Percentiles rank a stretch among this genome's conserved stretches.
These are phyloP conservation scores for Boletus patriciae DNA, from an alignment of 768 basidiomycete genomes.

Conservation along the genomic window DNA sequence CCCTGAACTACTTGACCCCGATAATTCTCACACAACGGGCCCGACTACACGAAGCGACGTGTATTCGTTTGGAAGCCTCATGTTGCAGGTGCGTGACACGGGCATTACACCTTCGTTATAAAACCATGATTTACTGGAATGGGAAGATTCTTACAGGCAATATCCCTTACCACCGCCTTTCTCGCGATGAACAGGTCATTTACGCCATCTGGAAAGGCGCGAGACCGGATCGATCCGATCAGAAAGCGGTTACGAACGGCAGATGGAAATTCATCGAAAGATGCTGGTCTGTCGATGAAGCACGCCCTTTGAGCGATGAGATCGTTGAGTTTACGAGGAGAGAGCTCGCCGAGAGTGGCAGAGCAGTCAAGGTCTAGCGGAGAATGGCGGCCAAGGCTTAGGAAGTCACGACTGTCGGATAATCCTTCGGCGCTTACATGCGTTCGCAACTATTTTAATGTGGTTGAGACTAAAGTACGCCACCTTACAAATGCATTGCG, in stretches of 20 bases:
- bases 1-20: not conserved
- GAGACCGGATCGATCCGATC: not conserved
- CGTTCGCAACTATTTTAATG: not conserved
- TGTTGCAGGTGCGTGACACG: constrained; percentile 9
- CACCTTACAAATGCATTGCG: not conserved
- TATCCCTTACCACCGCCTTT: constrained; percentile 1
- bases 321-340: not conserved
- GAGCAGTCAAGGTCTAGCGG: not conserved
- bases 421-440: not conserved
- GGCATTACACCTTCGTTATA: not conserved
- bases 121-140: not conserved
- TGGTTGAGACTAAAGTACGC: not conserved
- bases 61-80: constrained; percentile 12
- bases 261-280: constrained; percentile 1
- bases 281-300: not conserved
- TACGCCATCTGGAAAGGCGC: not conserved
- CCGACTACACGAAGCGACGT: constrained; percentile 1
- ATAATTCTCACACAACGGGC: no score
- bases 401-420: no score
- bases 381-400: no score
- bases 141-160: constrained; percentile 1
- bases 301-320: not conserved
- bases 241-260: not conserved
- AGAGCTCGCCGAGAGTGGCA: not conserved
- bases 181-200: constrained; percentile 1